Conservation (phyloP, 2,329 filamentous ascomycete species). For the Capronia coronata region DNA sequence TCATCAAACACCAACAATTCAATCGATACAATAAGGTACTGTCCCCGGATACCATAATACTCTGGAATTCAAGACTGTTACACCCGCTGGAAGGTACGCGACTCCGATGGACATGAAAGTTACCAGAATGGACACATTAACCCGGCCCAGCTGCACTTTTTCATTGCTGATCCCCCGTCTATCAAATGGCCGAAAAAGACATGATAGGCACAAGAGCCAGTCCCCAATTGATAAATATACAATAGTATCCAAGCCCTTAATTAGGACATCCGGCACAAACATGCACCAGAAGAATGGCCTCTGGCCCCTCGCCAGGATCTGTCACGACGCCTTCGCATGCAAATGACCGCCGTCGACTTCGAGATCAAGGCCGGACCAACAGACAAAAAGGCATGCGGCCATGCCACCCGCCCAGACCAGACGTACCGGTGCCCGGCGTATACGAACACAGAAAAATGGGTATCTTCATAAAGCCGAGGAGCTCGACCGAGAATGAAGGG, state of each 20-base stretch:
- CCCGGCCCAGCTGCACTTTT: background rate
- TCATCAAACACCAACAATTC: no score
- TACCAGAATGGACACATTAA: background rate
- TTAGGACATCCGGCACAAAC: slow-evolving; percentile 2
- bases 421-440: background rate
- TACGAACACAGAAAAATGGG: slow-evolving; percentile 8
- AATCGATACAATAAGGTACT: no score
- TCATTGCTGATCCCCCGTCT: slow-evolving; percentile 21
- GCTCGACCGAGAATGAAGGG: background rate
- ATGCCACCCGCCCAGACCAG: background rate
- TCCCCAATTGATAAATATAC: slow-evolving; percentile 21
- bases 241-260: slow-evolving; percentile 17
- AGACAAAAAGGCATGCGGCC: slow-evolving; percentile 9
- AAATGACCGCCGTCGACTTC: background rate
- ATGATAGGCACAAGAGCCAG: slow-evolving; percentile 6
- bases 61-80: no score
- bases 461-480: slow-evolving; percentile 13
- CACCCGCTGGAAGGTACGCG: no score
- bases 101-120: background rate
- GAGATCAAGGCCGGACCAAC: slow-evolving; percentile 2
- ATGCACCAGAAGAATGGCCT: slow-evolving; percentile 1
- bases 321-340: slow-evolving; percentile 13
- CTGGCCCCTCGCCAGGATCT: background rate
- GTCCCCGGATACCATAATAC: no score
- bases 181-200: slow-evolving; percentile 4